Percentiles rank a stretch among this genome's conserved stretches.
Conservation (phyloP, 495 filamentous ascomycete genomes). For the Acidiella bohemica region DNA sequence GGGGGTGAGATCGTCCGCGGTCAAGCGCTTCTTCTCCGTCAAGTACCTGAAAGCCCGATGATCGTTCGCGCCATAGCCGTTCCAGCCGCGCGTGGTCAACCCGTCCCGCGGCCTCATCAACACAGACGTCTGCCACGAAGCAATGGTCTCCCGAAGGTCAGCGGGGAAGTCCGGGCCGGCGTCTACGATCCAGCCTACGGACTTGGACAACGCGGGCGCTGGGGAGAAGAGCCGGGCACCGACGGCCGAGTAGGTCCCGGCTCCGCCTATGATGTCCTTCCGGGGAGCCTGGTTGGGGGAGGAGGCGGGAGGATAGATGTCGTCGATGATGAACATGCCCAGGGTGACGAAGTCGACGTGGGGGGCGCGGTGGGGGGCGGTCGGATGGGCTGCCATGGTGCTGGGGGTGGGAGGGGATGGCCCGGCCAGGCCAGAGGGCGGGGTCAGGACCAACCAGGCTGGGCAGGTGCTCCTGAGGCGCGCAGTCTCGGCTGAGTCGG, state of each 20-base stretch:
- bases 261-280: constrained; percentile 68
- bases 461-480: too few species aligned
- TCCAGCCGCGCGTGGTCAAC: constrained; percentile 81
- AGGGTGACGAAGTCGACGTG: constrained; percentile 40
- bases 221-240: constrained; percentile 79
- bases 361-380: too few species aligned
- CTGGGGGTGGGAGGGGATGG: too few species aligned
- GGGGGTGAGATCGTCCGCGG: constrained; percentile 42
- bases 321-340: constrained; percentile 96
- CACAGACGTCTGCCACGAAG: constrained; percentile 58
- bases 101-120: constrained; percentile 51
- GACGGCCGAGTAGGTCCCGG: constrained; percentile 70
- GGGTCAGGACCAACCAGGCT: too few species aligned
- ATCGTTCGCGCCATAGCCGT: constrained; percentile 53
- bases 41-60: constrained; percentile 68
- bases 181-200: constrained; percentile 84
- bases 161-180: constrained; percentile 72
- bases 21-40: constrained; percentile 72
- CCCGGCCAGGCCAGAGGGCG: too few species aligned
- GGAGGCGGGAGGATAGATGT: constrained; percentile 65
- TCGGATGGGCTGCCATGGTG: too few species aligned
- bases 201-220: constrained; percentile 33
- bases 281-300: constrained; percentile 37
- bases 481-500: too few species aligned
- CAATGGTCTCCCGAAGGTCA: constrained; percentile 46